Evolutionary conservation across 2,329 filamentous ascomycete genomes (phyloP), one percentile per base, ranked within the genome.

Genomic region (Pestalotiopsis sp.): DNA sequence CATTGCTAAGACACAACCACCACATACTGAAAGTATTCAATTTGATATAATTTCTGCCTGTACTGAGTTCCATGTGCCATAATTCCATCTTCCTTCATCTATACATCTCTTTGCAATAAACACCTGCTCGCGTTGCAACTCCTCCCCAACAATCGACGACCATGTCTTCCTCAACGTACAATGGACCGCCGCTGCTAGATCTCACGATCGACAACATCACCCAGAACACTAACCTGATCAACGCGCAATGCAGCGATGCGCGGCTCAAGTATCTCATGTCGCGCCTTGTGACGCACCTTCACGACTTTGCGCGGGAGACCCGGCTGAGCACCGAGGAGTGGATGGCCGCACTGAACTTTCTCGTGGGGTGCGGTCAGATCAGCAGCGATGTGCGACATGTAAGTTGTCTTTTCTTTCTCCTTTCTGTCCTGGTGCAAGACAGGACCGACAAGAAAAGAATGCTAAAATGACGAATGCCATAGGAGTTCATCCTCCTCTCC

Each of bases 401-500:
- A 80, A 60, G 84, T 79, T n/a, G n/a, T n/a, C n/a, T 60, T 20
- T 36, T n/a, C 56, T 58, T 23, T 6, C 3, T 36, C 7, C 14
- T 60, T 60, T 27, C 7, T 7, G 7, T 5, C 25, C 12, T 31
- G 25, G 12, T 27, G 23, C 23, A 14, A 3, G 14, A 27, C 4
- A 27, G 4, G 17, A 14, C 1, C 7, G 39, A n/a, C 2, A 41
- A 49, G 3, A 17, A 23, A 12, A 13, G 0, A 2, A 56, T 23
- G 27, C 63, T 66, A 14, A 66, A 12, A 17, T 4, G 17, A 36
- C 20, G 17, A 58, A 12, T 17, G 38, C 25, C 25, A 2, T 72
- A 90, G 86, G 92, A 94, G 85, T 94, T 93, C 83, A 95, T 95
- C 79, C 88, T 95, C 52, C 89, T 95, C 71, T 93, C 91, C 72